phyloP scores from a whole-genome alignment of 768 basidiomycete genomes.

The Termitomyces sp. region DNA sequence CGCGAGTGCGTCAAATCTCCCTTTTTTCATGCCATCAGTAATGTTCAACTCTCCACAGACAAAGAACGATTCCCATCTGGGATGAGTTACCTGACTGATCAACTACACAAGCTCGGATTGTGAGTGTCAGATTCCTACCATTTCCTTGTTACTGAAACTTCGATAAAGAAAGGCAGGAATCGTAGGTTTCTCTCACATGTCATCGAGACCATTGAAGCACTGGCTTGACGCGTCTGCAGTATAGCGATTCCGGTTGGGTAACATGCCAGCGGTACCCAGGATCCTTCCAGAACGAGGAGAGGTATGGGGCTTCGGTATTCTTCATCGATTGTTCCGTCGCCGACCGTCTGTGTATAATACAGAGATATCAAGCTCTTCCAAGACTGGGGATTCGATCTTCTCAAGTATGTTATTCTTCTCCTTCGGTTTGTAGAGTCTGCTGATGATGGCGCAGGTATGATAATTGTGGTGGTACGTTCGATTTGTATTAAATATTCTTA shows the following conservation, averaged over 20 bases:
- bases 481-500: no score
- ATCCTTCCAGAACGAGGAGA: slow-evolving; percentile 52
- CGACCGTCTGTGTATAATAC: not conserved
- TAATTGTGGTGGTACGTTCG: slow-evolving; percentile 45
- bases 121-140: slow-evolving; percentile 18
- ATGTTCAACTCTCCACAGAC: not conserved
- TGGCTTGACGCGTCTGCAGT: slow-evolving; percentile 24
- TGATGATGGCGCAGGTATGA: slow-evolving; percentile 36
- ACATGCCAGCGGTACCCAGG: slow-evolving; percentile 66
- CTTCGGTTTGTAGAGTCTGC: no score
- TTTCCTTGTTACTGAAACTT: not conserved
- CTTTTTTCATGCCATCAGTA: not conserved
- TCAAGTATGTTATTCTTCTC: slow-evolving; percentile 42
- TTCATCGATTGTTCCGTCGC: not conserved
- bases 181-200: slow-evolving; percentile 20
- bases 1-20: slow-evolving; percentile 33
- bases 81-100: slow-evolving; percentile 51
- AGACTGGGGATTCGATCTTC: slow-evolving; percentile 66
- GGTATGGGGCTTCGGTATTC: not conserved
- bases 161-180: slow-evolving; percentile 37
- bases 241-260: slow-evolving; percentile 63
- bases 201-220: not conserved
- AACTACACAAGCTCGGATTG: slow-evolving; percentile 59
- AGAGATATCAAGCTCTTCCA: slow-evolving; percentile 56
- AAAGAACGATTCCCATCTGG: slow-evolving; percentile 48